A percentile compares a stretch with the other conserved stretches of the same genome.
These are phyloP conservation scores for Amylostereum chailletii DNA, from an alignment of 1,284 basidiomycete species.

Conservation along the genomic window DNA sequence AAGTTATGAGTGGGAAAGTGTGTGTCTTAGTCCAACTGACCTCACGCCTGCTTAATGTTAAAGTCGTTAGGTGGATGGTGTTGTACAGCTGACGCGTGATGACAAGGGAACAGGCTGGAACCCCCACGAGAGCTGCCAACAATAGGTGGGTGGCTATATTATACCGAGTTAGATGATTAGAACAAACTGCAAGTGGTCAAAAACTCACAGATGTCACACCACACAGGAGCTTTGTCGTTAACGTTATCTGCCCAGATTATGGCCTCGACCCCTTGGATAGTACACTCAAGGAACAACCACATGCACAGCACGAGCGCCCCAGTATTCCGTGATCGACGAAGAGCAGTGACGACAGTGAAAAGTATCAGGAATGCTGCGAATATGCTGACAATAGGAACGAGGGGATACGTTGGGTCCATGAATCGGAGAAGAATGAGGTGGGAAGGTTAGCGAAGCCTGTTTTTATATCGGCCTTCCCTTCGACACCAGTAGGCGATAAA, in stretches of 20 bases:
- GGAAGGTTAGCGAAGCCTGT: constrained; percentile 8
- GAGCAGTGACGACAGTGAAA: neutral
- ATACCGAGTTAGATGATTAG: neutral
- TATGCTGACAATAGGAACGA: neutral
- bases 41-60: no score
- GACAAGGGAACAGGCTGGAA: neutral
- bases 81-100: neutral
- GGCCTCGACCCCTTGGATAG: neutral
- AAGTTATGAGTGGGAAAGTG: neutral
- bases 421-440: constrained; percentile 5
- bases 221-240: neutral
- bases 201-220: neutral
- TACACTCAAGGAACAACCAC: neutral
- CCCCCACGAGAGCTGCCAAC: neutral
- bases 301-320: neutral
- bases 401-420: constrained; percentile 1
- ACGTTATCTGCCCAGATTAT: neutral
- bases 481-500: no score
- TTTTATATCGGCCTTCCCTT: constrained; percentile 1
- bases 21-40: neutral
- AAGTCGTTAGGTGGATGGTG: neutral
- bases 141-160: neutral
- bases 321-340: neutral
- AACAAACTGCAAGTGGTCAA: neutral
- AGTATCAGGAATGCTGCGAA: neutral